Evolutionary conservation across 1,139 yeast genomes (phyloP).

Genomic region (Sporopachydermia cereana): DNA sequence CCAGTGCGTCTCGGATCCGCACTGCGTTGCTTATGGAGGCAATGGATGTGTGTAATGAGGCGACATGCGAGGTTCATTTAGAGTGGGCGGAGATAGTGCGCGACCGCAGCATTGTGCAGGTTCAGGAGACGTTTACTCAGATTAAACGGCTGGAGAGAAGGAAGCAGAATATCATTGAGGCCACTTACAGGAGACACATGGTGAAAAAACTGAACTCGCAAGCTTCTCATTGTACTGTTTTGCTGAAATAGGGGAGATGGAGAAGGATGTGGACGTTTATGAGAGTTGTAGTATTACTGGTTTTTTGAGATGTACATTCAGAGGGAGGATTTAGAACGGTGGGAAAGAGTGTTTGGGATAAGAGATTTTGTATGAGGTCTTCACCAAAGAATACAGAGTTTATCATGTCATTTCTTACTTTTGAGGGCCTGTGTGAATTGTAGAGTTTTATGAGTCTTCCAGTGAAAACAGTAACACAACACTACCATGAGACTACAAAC

Average conservation of each 20-base stretch:
- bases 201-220: background rate
- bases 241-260: background rate
- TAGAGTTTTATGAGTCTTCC: no score
- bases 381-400: no score
- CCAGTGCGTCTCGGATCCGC: background rate
- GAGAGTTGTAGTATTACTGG: background rate
- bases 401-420: no score
- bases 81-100: background rate
- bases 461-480: no score
- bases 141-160: background rate
- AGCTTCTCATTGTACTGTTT: background rate
- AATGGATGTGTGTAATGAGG: background rate
- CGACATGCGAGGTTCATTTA: background rate
- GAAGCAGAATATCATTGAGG: background rate
- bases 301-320: slow-evolving; percentile 5
- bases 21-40: background rate
- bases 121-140: background rate
- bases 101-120: background rate
- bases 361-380: no score
- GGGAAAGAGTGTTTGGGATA: background rate
- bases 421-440: no score
- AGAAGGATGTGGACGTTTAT: no score
- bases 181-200: background rate
- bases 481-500: no score
- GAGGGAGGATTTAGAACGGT: background rate